Conservation (phyloP, 78 protist species). For the Chrysochromulina parva region DNA sequence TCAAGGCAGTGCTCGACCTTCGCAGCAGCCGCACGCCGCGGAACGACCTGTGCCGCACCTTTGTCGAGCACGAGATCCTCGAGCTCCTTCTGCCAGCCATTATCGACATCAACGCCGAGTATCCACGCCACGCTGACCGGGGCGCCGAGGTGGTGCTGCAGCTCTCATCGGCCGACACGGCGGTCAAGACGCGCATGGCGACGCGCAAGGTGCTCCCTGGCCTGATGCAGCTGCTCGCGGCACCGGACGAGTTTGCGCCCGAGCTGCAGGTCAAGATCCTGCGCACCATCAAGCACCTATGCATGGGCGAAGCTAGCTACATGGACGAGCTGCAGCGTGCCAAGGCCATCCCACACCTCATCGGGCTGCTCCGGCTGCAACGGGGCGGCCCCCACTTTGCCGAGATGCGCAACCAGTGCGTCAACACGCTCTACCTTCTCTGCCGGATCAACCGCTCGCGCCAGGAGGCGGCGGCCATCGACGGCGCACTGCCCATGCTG, state of each 20-base stretch:
- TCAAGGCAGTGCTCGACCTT: constrained; percentile 75
- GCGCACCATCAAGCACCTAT: constrained; percentile 60
- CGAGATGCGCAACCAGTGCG: constrained; percentile 64
- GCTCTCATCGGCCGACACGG: constrained; percentile 75
- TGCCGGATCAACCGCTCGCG: constrained; percentile 79
- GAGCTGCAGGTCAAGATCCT: constrained; percentile 1
- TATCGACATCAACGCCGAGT: not conserved
- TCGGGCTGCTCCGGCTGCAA: not conserved
- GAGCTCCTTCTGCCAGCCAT: constrained; percentile 25
- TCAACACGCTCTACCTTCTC: constrained; percentile 77
- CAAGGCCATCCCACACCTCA: not conserved
- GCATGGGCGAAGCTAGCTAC: constrained; percentile 68
- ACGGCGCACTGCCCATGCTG: constrained; percentile 70
- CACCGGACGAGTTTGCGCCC: not conserved
- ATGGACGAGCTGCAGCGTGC: constrained; percentile 66
- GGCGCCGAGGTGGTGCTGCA: constrained; percentile 60
- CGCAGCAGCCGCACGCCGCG: constrained; percentile 68
- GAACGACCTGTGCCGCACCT: constrained; percentile 82
- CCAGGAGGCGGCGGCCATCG: constrained; percentile 85
- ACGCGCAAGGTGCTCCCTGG: not conserved
- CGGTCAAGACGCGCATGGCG: constrained; percentile 72
- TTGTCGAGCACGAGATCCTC: constrained; percentile 63
- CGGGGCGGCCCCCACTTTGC: not conserved
- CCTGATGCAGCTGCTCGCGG: not conserved
- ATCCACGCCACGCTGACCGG: constrained; percentile 45